Percentiles rank a stretch among this genome's conserved stretches.
phyloP scores from a whole-genome alignment of 352 stramenopile species.

The Sclerospora graminicola region DNA sequence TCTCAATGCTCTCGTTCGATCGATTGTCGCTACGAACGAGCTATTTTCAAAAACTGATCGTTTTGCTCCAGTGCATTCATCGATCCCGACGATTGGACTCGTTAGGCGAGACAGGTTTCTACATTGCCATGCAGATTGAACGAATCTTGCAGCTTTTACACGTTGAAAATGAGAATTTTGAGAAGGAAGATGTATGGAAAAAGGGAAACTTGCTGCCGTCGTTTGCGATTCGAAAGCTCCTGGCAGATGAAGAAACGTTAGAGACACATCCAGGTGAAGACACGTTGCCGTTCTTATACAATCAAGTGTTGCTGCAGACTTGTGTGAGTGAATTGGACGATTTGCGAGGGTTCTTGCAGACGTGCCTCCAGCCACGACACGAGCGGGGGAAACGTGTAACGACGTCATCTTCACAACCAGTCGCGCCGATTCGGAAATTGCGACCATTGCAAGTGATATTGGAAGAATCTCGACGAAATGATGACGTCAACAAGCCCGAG shows the following conservation, averaged over 20 bases:
- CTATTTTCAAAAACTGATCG: constrained; percentile 41
- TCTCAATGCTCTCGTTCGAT: constrained; percentile 49
- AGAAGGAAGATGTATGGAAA: too few relatives aligned
- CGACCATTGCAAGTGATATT: constrained; percentile 44
- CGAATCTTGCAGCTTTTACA: constrained; percentile 36
- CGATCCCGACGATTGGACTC: constrained; percentile 29
- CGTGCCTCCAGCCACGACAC: too few relatives aligned
- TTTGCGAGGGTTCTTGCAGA: constrained; percentile 48
- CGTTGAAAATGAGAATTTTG: too few relatives aligned
- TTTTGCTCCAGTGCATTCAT: constrained; percentile 33
- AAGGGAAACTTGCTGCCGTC: constrained; percentile 19
- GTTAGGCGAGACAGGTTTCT: constrained; percentile 41
- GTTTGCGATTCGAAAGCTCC: constrained; percentile 3
- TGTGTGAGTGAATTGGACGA: constrained; percentile 51
- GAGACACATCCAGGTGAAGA: constrained; percentile 18
- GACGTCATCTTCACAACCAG: constrained; percentile 1
- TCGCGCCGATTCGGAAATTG: constrained; percentile 44
- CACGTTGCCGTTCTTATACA: constrained; percentile 49
- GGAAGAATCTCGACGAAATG: too few relatives aligned
- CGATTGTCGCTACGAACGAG: constrained; percentile 32
- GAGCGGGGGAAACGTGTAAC: too few relatives aligned
- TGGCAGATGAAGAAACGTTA: constrained; percentile 7
- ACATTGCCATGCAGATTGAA: constrained; percentile 54
- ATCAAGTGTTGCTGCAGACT: constrained; percentile 51
- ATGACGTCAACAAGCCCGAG: too few relatives aligned